Base-by-base conservation (phyloP, 2,329 filamentous ascomycete genomes). In the Shiraia sp. region DNA sequence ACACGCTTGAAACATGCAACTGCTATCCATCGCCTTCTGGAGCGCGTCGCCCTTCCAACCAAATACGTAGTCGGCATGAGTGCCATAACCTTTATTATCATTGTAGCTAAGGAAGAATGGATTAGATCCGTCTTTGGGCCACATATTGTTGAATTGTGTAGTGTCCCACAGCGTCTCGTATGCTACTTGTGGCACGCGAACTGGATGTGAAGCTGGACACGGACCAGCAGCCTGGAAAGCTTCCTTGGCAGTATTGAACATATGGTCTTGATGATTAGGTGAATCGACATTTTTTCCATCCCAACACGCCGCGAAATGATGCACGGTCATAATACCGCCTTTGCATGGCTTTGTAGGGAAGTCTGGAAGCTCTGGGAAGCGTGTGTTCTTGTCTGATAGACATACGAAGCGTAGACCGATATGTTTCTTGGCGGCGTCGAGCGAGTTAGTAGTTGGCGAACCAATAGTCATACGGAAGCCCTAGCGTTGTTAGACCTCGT, bases 241-340 rank as follows among this genome's bases (percentile, higher is more conserved):
- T 10, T 53, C 57, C 23, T 51, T 55, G 7, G 39, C 33, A 1
- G 56, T 63, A 30, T 45, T 51, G 44, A 50, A 61, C 59, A 65
- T 65, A 42, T 63, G 58, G 30, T 45, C 42, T 35, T 59, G 51
- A 72, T 81, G 82, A 70, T 83, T 75, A 36, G 75, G 73, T 35
- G 83, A 72, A 42, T 79, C 81, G 31, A 77, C 75, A 33, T 76
- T 66, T 40, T 71, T 68, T 30, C 83, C 85, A 67, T 88, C 79
- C 77, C 86, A 88, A 75, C 85, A 88, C 36, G 49, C 54, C 34
- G 52, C 57, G 31, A 60, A 62, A 38, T 61, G 57, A 23, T 61
- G 55, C 2, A 56, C 54, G 7, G 55, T 59, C 59, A 63, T 59
- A 43, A 63, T 63, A 2, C 59, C 59, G 15, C 45, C 53, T 31